Percentiles rank a stretch among this genome's conserved stretches.
Conservation (phyloP, 768 basidiomycete genomes). For the Hysterangium stoloniferum region DNA sequence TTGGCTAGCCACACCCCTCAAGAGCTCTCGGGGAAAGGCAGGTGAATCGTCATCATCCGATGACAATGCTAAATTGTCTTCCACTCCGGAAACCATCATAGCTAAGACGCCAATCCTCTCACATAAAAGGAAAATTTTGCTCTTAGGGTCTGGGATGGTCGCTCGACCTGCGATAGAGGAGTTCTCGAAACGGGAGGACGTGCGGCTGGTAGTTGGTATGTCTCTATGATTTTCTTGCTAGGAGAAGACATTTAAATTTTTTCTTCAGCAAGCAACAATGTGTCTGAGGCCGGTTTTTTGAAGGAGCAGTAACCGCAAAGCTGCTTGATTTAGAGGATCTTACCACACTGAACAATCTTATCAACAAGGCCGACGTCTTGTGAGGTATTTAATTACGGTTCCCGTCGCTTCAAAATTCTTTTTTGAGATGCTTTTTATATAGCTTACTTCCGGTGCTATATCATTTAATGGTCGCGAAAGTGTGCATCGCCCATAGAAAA, state of each 20-base stretch:
- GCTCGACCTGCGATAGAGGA: constrained; percentile 81
- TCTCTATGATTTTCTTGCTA: constrained; percentile 15
- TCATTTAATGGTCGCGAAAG: constrained; percentile 62
- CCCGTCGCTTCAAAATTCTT: neutral
- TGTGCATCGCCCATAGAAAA: constrained; percentile 60
- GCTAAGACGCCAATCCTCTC: no score
- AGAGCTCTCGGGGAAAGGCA: constrained; percentile 27
- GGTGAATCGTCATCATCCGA: neutral
- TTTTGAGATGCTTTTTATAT: no score
- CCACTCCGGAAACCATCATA: neutral
- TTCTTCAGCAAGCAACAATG: constrained; percentile 70
- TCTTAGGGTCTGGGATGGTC: constrained; percentile 95
- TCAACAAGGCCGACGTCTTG: constrained; percentile 67
- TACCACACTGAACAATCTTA: constrained; percentile 37
- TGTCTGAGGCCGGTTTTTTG: constrained; percentile 44
- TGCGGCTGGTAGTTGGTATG: constrained; percentile 74
- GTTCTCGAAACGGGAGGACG: constrained; percentile 51
- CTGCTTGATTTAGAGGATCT: constrained; percentile 51
- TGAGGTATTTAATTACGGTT: constrained; percentile 23
- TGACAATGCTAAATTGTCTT: constrained; percentile 25
- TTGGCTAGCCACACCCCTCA: constrained; percentile 54
- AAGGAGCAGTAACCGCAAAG: constrained; percentile 40
- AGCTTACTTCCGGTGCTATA: constrained; percentile 77
- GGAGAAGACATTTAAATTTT: neutral
- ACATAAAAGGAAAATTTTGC: constrained; percentile 49